Evolutionary conservation across 2,329 filamentous ascomycete species (phyloP).

Genomic region (Alternaria gaisen): DNA sequence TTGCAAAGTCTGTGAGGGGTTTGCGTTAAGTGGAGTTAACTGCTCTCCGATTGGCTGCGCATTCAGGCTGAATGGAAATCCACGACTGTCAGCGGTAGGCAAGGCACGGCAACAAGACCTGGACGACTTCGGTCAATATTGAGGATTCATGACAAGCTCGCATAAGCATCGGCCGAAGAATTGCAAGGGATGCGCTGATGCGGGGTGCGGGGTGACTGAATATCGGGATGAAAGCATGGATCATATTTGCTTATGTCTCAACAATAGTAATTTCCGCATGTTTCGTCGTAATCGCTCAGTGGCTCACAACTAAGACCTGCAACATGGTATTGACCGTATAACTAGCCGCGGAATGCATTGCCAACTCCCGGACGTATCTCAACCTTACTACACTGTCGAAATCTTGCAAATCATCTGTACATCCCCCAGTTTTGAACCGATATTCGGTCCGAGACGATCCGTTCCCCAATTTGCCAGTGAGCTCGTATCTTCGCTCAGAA

Average conservation of each 20-base stretch:
- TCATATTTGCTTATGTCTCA: conserved; percentile 1
- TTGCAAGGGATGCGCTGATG: background rate
- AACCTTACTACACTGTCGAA: background rate
- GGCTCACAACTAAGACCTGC: background rate
- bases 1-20: conserved; percentile 23
- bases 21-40: conserved; percentile 14
- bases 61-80: conserved; percentile 34
- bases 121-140: background rate
- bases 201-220: background rate
- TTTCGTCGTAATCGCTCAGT: background rate
- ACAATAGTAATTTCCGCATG: background rate
- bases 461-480: background rate
- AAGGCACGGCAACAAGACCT: background rate
- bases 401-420: background rate
- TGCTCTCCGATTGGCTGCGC: conserved; percentile 19
- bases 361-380: background rate
- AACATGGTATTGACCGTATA: background rate
- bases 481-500: background rate
- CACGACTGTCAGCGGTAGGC: conserved; percentile 1
- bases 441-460: background rate
- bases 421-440: background rate
- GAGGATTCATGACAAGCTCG: background rate
- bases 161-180: background rate
- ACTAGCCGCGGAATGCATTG: background rate
- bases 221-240: background rate